phyloP scores from a whole-genome alignment of 2,329 filamentous ascomycete species.

The Monascus ruber region DNA sequence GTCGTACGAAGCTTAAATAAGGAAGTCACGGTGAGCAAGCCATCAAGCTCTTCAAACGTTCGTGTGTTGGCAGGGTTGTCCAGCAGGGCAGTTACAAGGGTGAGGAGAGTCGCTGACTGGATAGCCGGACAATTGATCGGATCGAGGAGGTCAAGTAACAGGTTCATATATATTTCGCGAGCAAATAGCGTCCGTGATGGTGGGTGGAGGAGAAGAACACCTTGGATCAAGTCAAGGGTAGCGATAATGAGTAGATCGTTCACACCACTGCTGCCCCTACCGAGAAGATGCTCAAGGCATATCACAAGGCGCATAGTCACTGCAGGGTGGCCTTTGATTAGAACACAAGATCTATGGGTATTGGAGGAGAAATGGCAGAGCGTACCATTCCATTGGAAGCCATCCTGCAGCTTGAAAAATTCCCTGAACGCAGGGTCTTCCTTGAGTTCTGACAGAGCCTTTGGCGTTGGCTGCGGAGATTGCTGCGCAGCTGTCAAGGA shows the following conservation, averaged over 20 bases:
- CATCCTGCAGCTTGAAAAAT: constrained; percentile 93
- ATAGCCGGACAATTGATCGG: constrained; percentile 84
- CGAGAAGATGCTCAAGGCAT: constrained; percentile 75
- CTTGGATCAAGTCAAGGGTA: constrained; percentile 80
- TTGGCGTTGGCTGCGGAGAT: constrained; percentile 37
- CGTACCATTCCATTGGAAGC: constrained; percentile 87
- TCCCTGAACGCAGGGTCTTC: constrained; percentile 84
- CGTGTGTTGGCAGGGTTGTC: constrained; percentile 80
- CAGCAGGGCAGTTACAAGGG: constrained; percentile 78
- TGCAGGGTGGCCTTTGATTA: constrained; percentile 14
- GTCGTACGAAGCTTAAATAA: constrained; percentile 85
- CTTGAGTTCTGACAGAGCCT: constrained; percentile 57
- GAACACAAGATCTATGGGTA: neutral
- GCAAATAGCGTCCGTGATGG: constrained; percentile 79
- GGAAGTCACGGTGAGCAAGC: constrained; percentile 79
- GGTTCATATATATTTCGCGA: constrained; percentile 88
- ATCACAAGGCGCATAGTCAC: constrained; percentile 75
- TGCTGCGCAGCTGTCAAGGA: constrained; percentile 28
- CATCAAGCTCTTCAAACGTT: constrained; percentile 84
- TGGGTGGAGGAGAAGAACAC: constrained; percentile 75
- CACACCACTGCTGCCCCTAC: constrained; percentile 66
- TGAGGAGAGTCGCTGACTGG: constrained; percentile 79
- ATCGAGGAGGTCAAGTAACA: constrained; percentile 88
- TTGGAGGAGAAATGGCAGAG: neutral
- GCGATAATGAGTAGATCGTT: constrained; percentile 83